Evolutionary conservation across 176 grass and related monocot genomes (phyloP).

Genomic region (Carex pumila): DNA sequence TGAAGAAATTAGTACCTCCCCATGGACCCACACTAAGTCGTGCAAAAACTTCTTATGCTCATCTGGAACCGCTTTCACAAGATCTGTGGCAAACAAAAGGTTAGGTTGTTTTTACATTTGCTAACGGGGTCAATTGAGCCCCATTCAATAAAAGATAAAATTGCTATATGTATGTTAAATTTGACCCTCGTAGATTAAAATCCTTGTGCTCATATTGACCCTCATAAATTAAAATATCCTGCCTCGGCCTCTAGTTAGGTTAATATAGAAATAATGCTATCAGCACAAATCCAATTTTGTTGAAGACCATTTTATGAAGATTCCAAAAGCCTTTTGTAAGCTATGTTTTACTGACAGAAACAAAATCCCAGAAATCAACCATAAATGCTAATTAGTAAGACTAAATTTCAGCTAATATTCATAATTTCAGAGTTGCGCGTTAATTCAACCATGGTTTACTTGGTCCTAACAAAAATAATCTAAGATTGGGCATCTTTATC

Average conservation of each 20-base stretch:
- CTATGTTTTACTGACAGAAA: not conserved
- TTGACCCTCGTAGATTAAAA: too few species aligned
- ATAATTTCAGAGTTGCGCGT: not conserved
- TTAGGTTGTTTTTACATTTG: too few species aligned
- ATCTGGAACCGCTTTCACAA: slow-evolving; percentile 56
- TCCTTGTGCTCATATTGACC: too few species aligned
- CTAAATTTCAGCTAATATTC: not conserved
- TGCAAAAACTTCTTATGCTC: slow-evolving; percentile 73
- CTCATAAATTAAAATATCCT: too few species aligned
- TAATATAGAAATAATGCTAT: not conserved
- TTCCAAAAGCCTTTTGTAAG: too few species aligned
- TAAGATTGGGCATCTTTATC: not conserved
- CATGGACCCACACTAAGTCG: slow-evolving; percentile 81
- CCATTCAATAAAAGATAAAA: too few species aligned
- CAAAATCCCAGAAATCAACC: not conserved
- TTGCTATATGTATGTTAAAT: too few species aligned
- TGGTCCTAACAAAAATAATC: not conserved
- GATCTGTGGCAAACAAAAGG: slow-evolving; percentile 37
- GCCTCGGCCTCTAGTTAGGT: not conserved
- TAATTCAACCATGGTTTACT: not conserved
- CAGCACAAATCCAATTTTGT: not conserved
- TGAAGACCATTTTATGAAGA: too few species aligned
- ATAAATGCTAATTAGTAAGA: not conserved
- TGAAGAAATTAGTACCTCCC: slow-evolving; percentile 48
- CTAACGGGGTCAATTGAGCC: too few species aligned